These are phyloP conservation scores for Ascochyta pisi DNA, from an alignment of 2,329 filamentous ascomycete species.

Conservation along the genomic window DNA sequence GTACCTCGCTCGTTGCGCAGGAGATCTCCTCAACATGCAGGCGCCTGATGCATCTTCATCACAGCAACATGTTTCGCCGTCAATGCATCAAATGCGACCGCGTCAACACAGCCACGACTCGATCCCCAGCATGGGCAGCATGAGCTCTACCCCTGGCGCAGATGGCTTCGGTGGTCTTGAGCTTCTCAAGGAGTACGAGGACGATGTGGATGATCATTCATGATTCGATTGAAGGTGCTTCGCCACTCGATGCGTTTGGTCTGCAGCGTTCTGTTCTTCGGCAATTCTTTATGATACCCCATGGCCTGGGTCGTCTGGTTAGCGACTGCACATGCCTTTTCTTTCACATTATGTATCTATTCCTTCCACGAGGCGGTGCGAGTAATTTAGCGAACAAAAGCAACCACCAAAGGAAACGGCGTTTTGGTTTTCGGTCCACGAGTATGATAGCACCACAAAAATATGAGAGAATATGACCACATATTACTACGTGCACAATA, in stretches of 20 bases:
- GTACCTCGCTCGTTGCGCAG: constrained; percentile 47
- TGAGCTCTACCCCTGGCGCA: constrained; percentile 17
- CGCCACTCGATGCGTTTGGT: neutral
- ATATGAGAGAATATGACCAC: neutral
- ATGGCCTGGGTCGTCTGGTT: neutral
- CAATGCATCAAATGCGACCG: constrained; percentile 2
- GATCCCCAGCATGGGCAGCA: constrained; percentile 15
- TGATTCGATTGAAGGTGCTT: neutral
- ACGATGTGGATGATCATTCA: constrained; percentile 11
- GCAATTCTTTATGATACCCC: constrained; percentile 16
- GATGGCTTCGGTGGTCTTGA: constrained; percentile 42
- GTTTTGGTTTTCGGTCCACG: neutral
- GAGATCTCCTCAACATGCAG: constrained; percentile 42
- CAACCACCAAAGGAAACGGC: neutral
- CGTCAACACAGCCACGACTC: constrained; percentile 27
- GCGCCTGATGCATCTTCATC: constrained; percentile 8
- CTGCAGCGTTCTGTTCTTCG: constrained; percentile 5
- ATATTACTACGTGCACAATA: neutral
- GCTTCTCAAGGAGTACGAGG: constrained; percentile 41
- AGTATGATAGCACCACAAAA: neutral
- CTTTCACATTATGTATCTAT: neutral
- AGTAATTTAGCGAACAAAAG: neutral
- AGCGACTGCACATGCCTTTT: neutral
- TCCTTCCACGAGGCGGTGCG: neutral
- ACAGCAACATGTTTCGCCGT: constrained; percentile 4